Evolutionary conservation across 257 asterid genomes (phyloP).

Genomic region (Scutellaria baicalensis): DNA sequence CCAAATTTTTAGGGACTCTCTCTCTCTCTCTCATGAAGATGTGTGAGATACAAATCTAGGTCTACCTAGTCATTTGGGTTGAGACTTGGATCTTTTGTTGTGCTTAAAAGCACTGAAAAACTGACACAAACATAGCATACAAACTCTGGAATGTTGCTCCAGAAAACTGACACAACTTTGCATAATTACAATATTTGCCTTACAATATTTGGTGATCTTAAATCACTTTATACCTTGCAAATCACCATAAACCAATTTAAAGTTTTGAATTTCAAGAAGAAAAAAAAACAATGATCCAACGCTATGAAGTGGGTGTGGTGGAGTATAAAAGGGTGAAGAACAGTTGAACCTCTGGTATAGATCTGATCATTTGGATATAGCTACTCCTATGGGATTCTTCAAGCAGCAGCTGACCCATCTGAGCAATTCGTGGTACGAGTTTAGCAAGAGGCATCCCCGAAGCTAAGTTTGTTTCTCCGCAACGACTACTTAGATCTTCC

Average conservation of each 20-base stretch:
- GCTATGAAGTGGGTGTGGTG: conserved; percentile 38
- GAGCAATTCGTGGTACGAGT: conserved; percentile 58
- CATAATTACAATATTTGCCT: neutral
- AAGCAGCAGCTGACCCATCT: conserved; percentile 40
- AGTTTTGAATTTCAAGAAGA: neutral
- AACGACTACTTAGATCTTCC: conserved; percentile 40
- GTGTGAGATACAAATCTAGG: no score
- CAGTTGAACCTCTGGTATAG: conserved; percentile 54
- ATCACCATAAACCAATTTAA: neutral
- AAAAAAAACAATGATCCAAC: conserved; percentile 14
- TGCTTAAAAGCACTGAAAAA: no score
- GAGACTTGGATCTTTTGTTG: no score
- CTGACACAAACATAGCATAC: no score
- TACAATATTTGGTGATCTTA: neutral
- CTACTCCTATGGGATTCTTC: conserved; percentile 48
- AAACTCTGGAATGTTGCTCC: neutral
- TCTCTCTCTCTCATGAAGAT: no score
- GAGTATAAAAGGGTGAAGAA: conserved; percentile 75
- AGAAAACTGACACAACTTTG: neutral
- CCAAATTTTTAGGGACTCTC: no score
- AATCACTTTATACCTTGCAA: neutral
- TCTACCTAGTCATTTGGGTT: no score
- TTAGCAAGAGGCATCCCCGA: conserved; percentile 62
- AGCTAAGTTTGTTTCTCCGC: conserved; percentile 27
- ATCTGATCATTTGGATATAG: conserved; percentile 37